Evolutionary conservation across 441 rosid species (phyloP), one percentile per base, ranked within the genome.

Genomic region (Monsonia emarginata): DNA sequence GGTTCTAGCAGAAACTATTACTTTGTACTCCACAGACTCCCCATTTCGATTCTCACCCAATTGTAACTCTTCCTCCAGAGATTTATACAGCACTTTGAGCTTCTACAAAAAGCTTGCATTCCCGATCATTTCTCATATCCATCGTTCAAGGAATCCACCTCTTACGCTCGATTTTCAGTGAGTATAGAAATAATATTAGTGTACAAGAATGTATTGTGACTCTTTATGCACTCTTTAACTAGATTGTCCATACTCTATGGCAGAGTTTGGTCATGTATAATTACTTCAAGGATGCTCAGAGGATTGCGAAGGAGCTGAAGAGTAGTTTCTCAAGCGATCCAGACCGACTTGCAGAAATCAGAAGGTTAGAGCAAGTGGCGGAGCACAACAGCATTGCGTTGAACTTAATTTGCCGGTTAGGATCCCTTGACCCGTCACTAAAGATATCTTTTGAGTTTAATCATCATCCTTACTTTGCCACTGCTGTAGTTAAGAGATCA

Each of bases 31-130:
- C 8, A 22, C 10, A 50, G 26, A 50, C 58, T 50, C 21, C 38
- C 46, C 72, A 57, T 59, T 14, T 65, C 9, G 61, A 5, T 67
- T 66, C 56, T 60, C 42, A 63, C 61, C 65, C 65, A 65, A 44
- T 57, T 56, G 34, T 25, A n/a, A 52, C 31, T 34, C 69, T 66
- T 63, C 59, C 16, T 73, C 65, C 90, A 94, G 99, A 88, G 88
- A 80, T 94, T 91, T 61, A 70, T 68, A 40, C 99, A 94, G 82
- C 99, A 91, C 81, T 94, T 94, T 74, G 95, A 88, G 79, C 92
- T 88, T 68, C 86, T 94, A 68, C 96, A 86, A 72, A 94, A 88
- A 76, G 97, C 99, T 52, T 87, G 95, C 31, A 83, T 94, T 69
- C 96, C 97, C 0, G 95, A 88, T 26, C 82, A 86, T 36, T 61